These are phyloP conservation scores for Hirsutella rhossiliensis DNA, from an alignment of 2,329 filamentous ascomycete genomes.

Conservation along the genomic window DNA sequence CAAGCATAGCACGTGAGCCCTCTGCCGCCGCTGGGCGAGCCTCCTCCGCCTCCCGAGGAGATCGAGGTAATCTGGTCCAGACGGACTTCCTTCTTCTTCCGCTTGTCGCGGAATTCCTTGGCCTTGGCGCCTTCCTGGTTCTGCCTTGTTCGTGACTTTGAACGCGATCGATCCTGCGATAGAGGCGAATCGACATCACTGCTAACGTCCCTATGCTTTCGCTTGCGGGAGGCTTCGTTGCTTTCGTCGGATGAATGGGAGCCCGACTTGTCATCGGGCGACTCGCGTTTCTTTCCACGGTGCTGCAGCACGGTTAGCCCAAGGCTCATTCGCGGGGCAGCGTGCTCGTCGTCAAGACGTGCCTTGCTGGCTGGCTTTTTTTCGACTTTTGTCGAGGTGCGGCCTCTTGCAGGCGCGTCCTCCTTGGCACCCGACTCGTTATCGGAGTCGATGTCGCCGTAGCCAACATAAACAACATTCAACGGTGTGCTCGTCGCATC, in stretches of 20 bases:
- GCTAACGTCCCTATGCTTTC: slow-evolving; percentile 14
- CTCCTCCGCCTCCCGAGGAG: slow-evolving; percentile 28
- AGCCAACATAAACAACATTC: slow-evolving; percentile 48
- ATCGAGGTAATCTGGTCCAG: slow-evolving; percentile 52
- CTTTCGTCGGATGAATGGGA: slow-evolving; percentile 14
- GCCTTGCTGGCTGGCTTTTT: slow-evolving; percentile 16
- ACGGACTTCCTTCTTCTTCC: slow-evolving; percentile 55
- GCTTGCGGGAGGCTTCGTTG: slow-evolving; percentile 11
- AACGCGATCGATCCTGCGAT: slow-evolving; percentile 17
- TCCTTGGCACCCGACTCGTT: slow-evolving; percentile 23
- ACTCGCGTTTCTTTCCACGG: not conserved
- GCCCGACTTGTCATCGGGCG: slow-evolving; percentile 12
- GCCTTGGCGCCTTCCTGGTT: slow-evolving; percentile 17
- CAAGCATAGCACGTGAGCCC: slow-evolving; percentile 45
- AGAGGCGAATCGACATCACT: slow-evolving; percentile 8
- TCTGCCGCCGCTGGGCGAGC: slow-evolving; percentile 9
- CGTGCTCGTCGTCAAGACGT: slow-evolving; percentile 6
- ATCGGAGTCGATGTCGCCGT: slow-evolving; percentile 34
- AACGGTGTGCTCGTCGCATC: slow-evolving; percentile 24
- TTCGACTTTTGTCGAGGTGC: slow-evolving; percentile 21
- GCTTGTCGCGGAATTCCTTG: slow-evolving; percentile 42
- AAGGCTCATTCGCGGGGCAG: slow-evolving; percentile 5
- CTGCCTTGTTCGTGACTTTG: slow-evolving; percentile 17
- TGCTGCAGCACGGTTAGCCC: slow-evolving; percentile 1
- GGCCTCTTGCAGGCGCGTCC: slow-evolving; percentile 18